phyloP scores from a whole-genome alignment of 192 early-diverging fungal genomes.

The Backusella morwellensis region DNA sequence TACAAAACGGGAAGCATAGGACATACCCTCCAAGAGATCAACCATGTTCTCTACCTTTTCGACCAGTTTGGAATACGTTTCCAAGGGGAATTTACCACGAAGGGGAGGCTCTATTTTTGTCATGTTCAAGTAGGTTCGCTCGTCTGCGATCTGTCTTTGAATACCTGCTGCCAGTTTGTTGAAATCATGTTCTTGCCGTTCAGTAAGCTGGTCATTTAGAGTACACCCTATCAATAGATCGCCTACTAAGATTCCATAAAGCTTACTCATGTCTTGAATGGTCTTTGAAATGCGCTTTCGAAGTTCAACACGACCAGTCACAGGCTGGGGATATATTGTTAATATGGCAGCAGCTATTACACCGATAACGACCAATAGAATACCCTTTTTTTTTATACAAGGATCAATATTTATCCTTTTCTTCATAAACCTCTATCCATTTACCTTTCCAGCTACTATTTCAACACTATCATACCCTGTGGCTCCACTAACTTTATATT shows the following conservation, averaged over 20 bases:
- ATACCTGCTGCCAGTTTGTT: constrained; percentile 21
- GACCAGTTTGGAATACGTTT: constrained; percentile 24
- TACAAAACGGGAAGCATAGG: not conserved
- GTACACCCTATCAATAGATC: not conserved
- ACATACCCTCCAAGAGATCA: constrained; percentile 2
- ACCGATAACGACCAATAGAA: constrained; percentile 29
- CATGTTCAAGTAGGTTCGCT: constrained; percentile 28
- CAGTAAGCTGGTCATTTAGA: not conserved
- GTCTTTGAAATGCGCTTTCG: constrained; percentile 34
- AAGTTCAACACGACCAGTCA: constrained; percentile 35
- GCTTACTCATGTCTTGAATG: constrained; percentile 28
- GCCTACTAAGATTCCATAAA: constrained; percentile 22
- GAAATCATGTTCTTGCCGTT: constrained; percentile 15
- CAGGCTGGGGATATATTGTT: constrained; percentile 23
- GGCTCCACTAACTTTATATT: not conserved
- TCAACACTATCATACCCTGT: constrained; percentile 9
- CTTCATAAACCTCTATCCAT: not conserved
- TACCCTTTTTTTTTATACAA: constrained; percentile 9
- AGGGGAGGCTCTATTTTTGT: constrained; percentile 38
- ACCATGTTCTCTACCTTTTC: constrained; percentile 37
- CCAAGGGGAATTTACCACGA: constrained; percentile 34
- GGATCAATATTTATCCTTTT: not conserved
- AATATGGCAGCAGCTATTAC: constrained; percentile 31
- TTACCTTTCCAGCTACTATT: constrained; percentile 30
- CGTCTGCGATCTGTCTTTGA: constrained; percentile 29